Evolutionary conservation across 441 rosid genomes (phyloP).

Genomic region (Pelargonium australe): DNA sequence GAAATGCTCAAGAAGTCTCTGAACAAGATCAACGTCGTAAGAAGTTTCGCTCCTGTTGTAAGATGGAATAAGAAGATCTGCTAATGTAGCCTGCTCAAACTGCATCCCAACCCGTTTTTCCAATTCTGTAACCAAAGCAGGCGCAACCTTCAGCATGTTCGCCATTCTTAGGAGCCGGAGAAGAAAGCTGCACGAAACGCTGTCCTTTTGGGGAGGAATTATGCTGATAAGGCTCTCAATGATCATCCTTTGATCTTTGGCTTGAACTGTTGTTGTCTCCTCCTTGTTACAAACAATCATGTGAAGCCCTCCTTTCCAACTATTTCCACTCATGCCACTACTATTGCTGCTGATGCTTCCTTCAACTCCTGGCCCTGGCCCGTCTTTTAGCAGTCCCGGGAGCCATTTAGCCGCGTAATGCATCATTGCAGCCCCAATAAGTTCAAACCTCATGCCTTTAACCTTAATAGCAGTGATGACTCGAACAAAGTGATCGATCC

Average conservation of each 20-base stretch:
- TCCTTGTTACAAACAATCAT: conserved; percentile 31
- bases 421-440: conserved; percentile 73
- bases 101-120: conserved; percentile 98
- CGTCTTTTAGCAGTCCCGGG: conserved; percentile 59
- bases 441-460: conserved; percentile 82
- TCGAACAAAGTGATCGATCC: conserved; percentile 86
- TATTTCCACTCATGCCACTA: conserved; percentile 52
- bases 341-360: conserved; percentile 53
- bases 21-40: conserved; percentile 88
- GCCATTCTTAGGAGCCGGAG: conserved; percentile 76
- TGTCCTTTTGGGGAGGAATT: conserved; percentile 84
- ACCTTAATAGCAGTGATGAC: conserved; percentile 89
- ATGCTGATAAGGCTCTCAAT: conserved; percentile 83
- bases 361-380: conserved; percentile 44
- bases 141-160: conserved; percentile 72
- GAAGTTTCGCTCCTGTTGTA: conserved; percentile 55
- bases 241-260: conserved; percentile 87
- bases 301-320: conserved; percentile 8
- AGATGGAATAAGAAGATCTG: conserved; percentile 74
- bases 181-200: conserved; percentile 84
- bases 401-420: conserved; percentile 90
- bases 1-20: conserved; percentile 86
- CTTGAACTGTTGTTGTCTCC: conserved; percentile 45
- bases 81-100: conserved; percentile 77
- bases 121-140: conserved; percentile 77